These are phyloP conservation scores for Otatea glauca DNA, from an alignment of 176 grass and related monocot species.

Conservation along the genomic window DNA sequence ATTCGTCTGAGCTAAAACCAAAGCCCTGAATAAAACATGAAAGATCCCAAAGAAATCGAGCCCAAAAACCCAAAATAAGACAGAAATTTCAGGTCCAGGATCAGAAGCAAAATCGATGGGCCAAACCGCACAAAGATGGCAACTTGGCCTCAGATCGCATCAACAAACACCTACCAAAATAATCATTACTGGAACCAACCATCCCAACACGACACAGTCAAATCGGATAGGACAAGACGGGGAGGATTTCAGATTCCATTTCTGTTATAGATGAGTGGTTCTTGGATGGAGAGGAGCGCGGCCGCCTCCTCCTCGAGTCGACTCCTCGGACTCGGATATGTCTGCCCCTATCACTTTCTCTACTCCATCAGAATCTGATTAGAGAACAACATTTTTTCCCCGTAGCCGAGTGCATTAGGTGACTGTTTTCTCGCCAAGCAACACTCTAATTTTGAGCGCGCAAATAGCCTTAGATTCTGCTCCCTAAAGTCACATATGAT, in stretches of 20 bases:
- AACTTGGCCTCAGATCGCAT: neutral
- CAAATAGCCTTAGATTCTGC: too few relatives aligned
- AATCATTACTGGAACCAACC: neutral
- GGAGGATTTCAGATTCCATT: neutral
- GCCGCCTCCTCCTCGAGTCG: slow-evolving; percentile 8
- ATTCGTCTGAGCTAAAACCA: neutral
- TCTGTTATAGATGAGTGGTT: neutral
- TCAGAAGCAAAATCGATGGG: neutral
- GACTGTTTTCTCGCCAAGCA: too few relatives aligned
- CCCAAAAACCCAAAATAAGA: neutral
- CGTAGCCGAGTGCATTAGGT: too few relatives aligned
- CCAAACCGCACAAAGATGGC: neutral
- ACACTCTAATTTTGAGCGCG: too few relatives aligned
- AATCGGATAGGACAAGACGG: neutral
- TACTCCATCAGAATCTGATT: too few relatives aligned
- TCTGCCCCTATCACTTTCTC: neutral
- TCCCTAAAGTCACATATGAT: too few relatives aligned
- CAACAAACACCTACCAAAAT: neutral
- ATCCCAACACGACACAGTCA: too few relatives aligned
- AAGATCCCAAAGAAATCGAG: neutral
- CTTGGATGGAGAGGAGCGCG: neutral
- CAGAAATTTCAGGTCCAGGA: neutral
- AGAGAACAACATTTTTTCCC: too few relatives aligned
- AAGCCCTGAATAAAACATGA: neutral
- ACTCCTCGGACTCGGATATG: neutral